Evolutionary conservation across 192 early-diverging fungal species (phyloP).

Genomic region (Paraglomus brasilianum): DNA sequence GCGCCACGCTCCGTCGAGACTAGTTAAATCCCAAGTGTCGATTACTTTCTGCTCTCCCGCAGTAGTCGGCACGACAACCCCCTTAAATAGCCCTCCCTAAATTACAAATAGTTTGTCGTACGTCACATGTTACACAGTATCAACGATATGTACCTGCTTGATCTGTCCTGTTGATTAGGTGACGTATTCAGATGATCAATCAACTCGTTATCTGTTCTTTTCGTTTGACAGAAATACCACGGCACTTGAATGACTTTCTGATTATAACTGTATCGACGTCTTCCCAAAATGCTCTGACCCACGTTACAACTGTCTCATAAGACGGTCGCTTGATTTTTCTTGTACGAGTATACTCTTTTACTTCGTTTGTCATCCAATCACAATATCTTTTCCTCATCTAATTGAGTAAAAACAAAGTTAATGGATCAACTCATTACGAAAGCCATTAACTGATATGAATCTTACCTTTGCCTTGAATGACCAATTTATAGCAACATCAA

Average conservation of each 20-base stretch:
- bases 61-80: too few relatives aligned
- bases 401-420: background rate
- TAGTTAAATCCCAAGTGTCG: too few relatives aligned
- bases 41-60: too few relatives aligned
- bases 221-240: background rate
- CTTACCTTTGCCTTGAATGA: slow-evolving; percentile 15
- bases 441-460: too few relatives aligned
- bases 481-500: slow-evolving; percentile 3
- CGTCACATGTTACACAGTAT: too few relatives aligned
- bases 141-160: too few relatives aligned
- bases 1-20: too few relatives aligned
- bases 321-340: background rate
- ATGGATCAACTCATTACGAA: too few relatives aligned
- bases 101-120: too few relatives aligned
- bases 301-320: background rate
- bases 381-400: background rate
- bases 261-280: background rate
- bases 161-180: too few relatives aligned
- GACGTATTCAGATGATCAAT: background rate
- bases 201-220: background rate
- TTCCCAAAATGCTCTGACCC: slow-evolving; percentile 2
- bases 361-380: background rate
- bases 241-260: background rate
- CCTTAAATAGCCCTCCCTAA: too few relatives aligned
- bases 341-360: background rate